These are phyloP conservation scores for Beauveria rudraprayagi DNA, from an alignment of 2,329 filamentous ascomycete genomes.

Conservation along the genomic window DNA sequence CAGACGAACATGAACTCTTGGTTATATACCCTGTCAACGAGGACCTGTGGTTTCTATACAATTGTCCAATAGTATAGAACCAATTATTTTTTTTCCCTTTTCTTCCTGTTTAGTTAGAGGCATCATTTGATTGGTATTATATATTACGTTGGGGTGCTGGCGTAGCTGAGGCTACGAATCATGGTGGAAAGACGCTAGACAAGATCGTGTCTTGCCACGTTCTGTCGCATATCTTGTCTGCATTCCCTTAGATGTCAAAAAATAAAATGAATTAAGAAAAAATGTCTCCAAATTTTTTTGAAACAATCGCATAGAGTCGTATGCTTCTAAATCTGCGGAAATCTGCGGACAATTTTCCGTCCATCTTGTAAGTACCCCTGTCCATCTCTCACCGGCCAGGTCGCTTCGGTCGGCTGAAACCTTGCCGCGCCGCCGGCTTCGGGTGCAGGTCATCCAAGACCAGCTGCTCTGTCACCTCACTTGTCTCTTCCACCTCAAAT, in stretches of 20 bases:
- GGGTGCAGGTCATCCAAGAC: constrained; percentile 62
- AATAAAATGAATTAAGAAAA: background rate
- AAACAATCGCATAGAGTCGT: background rate
- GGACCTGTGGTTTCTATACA: background rate
- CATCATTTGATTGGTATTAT: background rate
- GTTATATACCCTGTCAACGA: constrained; percentile 7
- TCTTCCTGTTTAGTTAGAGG: background rate
- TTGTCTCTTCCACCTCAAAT: constrained; percentile 59
- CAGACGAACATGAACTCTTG: constrained; percentile 1
- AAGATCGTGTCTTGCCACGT: background rate
- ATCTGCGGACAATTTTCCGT: background rate
- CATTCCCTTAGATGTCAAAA: background rate
- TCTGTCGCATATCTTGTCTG: background rate
- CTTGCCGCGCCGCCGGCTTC: constrained; percentile 55
- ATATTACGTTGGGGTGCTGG: background rate
- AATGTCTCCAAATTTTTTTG: background rate
- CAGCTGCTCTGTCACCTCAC: constrained; percentile 60
- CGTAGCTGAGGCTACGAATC: background rate
- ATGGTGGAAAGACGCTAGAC: background rate
- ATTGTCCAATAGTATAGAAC: background rate
- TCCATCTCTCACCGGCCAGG: constrained; percentile 50
- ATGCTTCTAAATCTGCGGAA: background rate
- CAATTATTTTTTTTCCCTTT: background rate
- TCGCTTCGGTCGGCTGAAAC: constrained; percentile 71
- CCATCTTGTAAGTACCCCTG: background rate